Percentiles rank a stretch among this genome's conserved stretches.
Evolutionary conservation across 225 moss, liverwort and hornwort species (phyloP).

Genomic region (Polytrichum commune): DNA sequence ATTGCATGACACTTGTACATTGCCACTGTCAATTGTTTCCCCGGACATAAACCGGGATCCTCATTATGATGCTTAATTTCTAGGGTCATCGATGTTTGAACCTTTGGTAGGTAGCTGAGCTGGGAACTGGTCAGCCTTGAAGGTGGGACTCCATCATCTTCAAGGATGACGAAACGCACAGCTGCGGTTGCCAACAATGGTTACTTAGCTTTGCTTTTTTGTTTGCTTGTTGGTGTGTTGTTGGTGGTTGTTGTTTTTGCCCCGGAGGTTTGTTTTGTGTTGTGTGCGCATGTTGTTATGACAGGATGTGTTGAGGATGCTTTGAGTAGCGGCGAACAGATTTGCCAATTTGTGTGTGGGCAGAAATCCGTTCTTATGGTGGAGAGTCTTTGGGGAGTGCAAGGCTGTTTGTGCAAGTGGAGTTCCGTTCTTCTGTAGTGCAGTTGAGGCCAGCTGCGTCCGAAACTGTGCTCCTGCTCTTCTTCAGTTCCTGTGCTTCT

Average conservation of each 20-base stretch:
- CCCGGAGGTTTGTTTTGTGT: slow-evolving; percentile 7
- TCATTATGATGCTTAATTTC: not conserved
- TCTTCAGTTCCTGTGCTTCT: slow-evolving; percentile 1
- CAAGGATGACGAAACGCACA: too few relatives aligned
- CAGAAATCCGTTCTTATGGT: slow-evolving; percentile 4
- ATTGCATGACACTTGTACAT: slow-evolving; percentile 19
- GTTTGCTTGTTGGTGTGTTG: too few relatives aligned
- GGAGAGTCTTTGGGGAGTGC: slow-evolving; percentile 6
- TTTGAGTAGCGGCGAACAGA: slow-evolving; percentile 21
- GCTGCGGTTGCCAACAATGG: too few relatives aligned
- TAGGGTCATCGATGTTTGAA: too few relatives aligned
- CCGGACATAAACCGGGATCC: slow-evolving; percentile 4
- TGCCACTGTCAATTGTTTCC: slow-evolving; percentile 15
- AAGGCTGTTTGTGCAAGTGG: slow-evolving; percentile 24
- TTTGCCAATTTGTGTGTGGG: slow-evolving; percentile 13
- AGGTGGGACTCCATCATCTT: too few relatives aligned
- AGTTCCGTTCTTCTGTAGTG: slow-evolving; percentile 7
- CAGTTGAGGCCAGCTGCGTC: not conserved
- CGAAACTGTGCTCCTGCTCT: not conserved
- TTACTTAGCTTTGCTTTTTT: too few relatives aligned
- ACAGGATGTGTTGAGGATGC: slow-evolving; percentile 18
- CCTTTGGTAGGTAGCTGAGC: too few relatives aligned
- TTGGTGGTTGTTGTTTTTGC: not conserved
- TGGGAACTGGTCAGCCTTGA: too few relatives aligned
- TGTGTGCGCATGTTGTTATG: slow-evolving; percentile 29